Percentiles rank a stretch among this genome's conserved stretches.
Conservation (phyloP, 441 rosid species). For the Populus hybrid region DNA sequence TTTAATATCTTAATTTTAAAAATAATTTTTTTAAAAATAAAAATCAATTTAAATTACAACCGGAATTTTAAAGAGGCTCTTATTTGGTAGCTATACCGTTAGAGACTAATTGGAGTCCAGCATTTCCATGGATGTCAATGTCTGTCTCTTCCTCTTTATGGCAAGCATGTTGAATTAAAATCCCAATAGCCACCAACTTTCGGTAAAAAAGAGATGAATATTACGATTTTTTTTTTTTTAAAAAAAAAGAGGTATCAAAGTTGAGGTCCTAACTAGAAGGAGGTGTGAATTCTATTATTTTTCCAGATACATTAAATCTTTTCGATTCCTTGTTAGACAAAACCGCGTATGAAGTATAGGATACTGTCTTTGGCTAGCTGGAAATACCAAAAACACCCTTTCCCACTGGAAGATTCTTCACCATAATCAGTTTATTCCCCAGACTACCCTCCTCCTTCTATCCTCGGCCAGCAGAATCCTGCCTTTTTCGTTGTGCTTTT, state of each 20-base stretch:
- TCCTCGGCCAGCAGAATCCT: neutral
- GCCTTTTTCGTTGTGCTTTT: neutral
- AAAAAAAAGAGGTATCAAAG: too few species aligned
- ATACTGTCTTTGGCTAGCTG: neutral
- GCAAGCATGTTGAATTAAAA: neutral
- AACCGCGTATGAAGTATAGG: too few species aligned
- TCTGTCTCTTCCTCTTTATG: neutral
- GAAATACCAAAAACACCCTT: slow-evolving; percentile 1
- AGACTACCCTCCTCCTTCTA: neutral
- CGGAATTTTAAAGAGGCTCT: too few species aligned
- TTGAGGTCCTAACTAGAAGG: too few species aligned
- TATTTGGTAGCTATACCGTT: neutral
- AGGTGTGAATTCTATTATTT: too few species aligned
- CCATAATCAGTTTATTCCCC: neutral
- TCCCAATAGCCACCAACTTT: neutral
- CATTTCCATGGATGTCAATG: neutral
- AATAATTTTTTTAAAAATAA: too few species aligned
- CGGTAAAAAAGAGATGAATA: neutral
- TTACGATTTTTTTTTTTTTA: too few species aligned
- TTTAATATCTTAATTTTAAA: too few species aligned
- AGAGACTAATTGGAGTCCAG: slow-evolving; percentile 9
- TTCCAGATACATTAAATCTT: too few species aligned
- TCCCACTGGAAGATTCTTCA: neutral
- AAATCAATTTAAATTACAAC: too few species aligned
- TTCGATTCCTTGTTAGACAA: neutral